Conservation (phyloP, 2,329 filamentous ascomycete genomes). For the Microdochium trichocladiopsis region DNA sequence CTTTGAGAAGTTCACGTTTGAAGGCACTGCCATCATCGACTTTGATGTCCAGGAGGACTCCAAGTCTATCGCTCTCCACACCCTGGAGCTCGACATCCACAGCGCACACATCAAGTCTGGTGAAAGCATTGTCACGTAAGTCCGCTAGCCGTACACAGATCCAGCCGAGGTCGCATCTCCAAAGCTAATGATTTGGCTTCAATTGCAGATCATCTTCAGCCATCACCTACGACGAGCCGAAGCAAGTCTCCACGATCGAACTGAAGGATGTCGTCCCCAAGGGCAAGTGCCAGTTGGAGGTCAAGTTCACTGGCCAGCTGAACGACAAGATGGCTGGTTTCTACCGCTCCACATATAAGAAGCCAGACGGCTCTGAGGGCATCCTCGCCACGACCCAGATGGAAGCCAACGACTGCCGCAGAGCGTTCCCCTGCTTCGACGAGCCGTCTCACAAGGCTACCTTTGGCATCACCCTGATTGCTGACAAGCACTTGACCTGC, state of each 20-base stretch:
- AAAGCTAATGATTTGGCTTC: constrained; percentile 2
- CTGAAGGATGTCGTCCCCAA: constrained; percentile 68
- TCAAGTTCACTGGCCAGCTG: constrained; percentile 69
- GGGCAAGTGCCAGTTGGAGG: constrained; percentile 70
- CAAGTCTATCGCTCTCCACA: constrained; percentile 80
- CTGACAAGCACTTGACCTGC: constrained; percentile 85
- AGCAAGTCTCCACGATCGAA: constrained; percentile 74
- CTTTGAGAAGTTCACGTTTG: constrained; percentile 80
- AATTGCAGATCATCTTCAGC: constrained; percentile 54
- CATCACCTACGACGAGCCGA: constrained; percentile 68
- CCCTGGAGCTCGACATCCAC: constrained; percentile 78
- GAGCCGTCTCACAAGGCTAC: constrained; percentile 90
- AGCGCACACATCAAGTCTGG: constrained; percentile 60
- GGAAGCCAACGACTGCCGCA: constrained; percentile 89
- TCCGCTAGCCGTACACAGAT: constrained; percentile 5
- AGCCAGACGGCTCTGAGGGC: constrained; percentile 67
- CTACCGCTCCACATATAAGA: constrained; percentile 92
- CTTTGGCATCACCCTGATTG: constrained; percentile 85
- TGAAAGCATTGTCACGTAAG: constrained; percentile 42
- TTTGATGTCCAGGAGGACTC: constrained; percentile 81
- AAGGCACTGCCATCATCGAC: constrained; percentile 79
- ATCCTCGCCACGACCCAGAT: constrained; percentile 91
- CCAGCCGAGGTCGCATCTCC: constrained; percentile 3
- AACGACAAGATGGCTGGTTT: constrained; percentile 97
- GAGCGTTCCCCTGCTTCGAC: constrained; percentile 94